Percentiles rank a stretch among this genome's conserved stretches.
Evolutionary conservation across 495 filamentous ascomycete species (phyloP).

Genomic region (Barbatosphaeria neglecta): DNA sequence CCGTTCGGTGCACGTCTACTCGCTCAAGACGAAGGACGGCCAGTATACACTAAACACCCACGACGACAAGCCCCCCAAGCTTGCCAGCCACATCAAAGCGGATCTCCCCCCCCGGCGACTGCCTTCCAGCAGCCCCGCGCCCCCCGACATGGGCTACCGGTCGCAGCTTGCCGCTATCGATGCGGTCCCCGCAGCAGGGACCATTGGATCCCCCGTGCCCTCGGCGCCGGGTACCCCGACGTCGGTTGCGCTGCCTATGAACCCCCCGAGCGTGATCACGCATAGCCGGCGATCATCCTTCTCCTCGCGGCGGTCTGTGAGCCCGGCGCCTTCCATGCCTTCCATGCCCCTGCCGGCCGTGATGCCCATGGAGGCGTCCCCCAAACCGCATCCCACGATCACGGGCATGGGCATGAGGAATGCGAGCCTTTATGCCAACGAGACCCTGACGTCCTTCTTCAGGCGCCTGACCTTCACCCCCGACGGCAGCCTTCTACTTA

Average conservation of each 20-base stretch:
- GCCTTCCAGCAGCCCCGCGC: slow-evolving; percentile 85
- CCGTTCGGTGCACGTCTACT: slow-evolving; percentile 94
- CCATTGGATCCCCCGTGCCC: slow-evolving; percentile 69
- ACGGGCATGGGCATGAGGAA: slow-evolving; percentile 61
- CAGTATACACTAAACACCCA: slow-evolving; percentile 64
- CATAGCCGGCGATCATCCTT: slow-evolving; percentile 93
- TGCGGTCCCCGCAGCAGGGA: slow-evolving; percentile 39
- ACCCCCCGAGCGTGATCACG: slow-evolving; percentile 75
- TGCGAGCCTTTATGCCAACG: slow-evolving; percentile 88
- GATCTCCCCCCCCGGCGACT: slow-evolving; percentile 84
- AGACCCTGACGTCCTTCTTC: slow-evolving; percentile 96
- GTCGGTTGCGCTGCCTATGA: slow-evolving; percentile 86
- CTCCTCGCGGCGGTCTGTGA: slow-evolving; percentile 83
- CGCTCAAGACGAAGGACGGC: slow-evolving; percentile 89
- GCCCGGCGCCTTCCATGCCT: slow-evolving; percentile 88
- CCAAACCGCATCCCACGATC: slow-evolving; percentile 51
- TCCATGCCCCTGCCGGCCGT: slow-evolving; percentile 92
- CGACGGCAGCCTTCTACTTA: slow-evolving; percentile 89
- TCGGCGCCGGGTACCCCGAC: slow-evolving; percentile 95
- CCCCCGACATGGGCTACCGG: slow-evolving; percentile 57
- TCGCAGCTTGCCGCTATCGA: slow-evolving; percentile 42
- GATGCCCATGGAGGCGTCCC: slow-evolving; percentile 85
- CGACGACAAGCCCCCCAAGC: slow-evolving; percentile 30
- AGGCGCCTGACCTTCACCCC: slow-evolving; percentile 86
- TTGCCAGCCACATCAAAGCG: slow-evolving; percentile 58